Conservation (phyloP, 2,329 filamentous ascomycete genomes). For the Elsinoe perseae region DNA sequence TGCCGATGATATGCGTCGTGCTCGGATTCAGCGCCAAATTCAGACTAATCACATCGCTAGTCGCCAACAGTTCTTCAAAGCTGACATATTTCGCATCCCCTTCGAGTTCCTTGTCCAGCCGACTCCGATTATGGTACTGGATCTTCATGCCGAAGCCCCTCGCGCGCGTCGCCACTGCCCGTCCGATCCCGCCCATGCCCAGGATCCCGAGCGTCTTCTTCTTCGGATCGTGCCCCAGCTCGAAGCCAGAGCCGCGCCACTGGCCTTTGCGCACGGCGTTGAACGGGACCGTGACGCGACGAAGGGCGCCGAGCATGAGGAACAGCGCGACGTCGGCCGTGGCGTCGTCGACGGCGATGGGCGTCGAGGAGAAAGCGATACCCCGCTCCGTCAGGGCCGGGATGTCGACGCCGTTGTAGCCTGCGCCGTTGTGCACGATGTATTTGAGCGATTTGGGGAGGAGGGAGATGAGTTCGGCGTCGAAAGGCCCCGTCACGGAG, state of each 20-base stretch:
- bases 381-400: slow-evolving; percentile 28
- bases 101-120: slow-evolving; percentile 34
- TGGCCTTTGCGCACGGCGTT: slow-evolving; percentile 39
- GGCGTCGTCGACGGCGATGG: slow-evolving; percentile 44
- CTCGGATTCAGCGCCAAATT: slow-evolving; percentile 46
- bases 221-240: slow-evolving; percentile 46
- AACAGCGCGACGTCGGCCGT: slow-evolving; percentile 44
- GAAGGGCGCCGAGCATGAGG: slow-evolving; percentile 46
- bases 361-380: slow-evolving; percentile 41
- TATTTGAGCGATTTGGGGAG: slow-evolving; percentile 38
- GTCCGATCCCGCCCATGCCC: slow-evolving; percentile 54
- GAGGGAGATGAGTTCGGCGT: slow-evolving; percentile 37
- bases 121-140: slow-evolving; percentile 51
- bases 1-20: slow-evolving; percentile 48
- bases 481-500: slow-evolving; percentile 39
- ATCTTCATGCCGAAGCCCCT: slow-evolving; percentile 50
- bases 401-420: slow-evolving; percentile 33
- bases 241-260: slow-evolving; percentile 39
- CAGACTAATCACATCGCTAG: slow-evolving; percentile 48
- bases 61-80: slow-evolving; percentile 48
- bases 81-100: slow-evolving; percentile 46
- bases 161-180: slow-evolving; percentile 42
- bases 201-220: slow-evolving; percentile 49
- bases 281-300: slow-evolving; percentile 42
- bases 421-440: slow-evolving; percentile 39